phyloP scores from a whole-genome alignment of 83 land plant genomes.

The Larix sibirica region DNA sequence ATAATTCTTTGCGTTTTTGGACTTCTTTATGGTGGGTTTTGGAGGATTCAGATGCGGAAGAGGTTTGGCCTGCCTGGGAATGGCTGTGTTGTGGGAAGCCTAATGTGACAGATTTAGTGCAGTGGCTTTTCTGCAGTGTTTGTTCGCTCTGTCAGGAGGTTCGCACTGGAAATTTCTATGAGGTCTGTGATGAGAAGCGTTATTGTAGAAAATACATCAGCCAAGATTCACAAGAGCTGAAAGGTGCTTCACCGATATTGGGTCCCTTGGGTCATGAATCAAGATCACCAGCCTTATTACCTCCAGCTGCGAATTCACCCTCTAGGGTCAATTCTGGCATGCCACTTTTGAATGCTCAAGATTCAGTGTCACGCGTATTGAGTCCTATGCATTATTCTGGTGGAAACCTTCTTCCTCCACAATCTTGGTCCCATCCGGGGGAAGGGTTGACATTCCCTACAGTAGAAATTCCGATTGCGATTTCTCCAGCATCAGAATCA shows the following conservation, averaged over 20 bases:
- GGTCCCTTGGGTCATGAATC: conserved; percentile 38
- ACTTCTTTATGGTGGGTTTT: conserved; percentile 81
- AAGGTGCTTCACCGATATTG: neutral
- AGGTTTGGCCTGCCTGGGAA: conserved; percentile 66
- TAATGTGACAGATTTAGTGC: conserved; percentile 62
- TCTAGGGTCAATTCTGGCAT: neutral
- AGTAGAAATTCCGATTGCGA: neutral
- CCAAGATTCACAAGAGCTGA: neutral
- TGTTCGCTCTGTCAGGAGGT: conserved; percentile 93
- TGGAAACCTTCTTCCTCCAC: neutral
- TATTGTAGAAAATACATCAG: conserved; percentile 17
- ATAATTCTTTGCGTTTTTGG: conserved; percentile 77
- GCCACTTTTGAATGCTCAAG: neutral
- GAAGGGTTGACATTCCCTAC: conserved; percentile 9
- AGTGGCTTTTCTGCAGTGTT: conserved; percentile 84
- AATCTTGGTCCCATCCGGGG: neutral
- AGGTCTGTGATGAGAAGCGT: conserved; percentile 38
- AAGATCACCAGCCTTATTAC: neutral
- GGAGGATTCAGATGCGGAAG: conserved; percentile 86
- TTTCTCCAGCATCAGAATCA: neutral
- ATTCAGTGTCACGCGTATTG: conserved; percentile 19
- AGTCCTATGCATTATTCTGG: neutral
- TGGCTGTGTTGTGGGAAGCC: conserved; percentile 54
- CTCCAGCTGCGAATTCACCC: conserved; percentile 22
- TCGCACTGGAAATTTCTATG: conserved; percentile 65